Conservation (phyloP, 2,329 filamentous ascomycete genomes). For the Diplodia corticola region DNA sequence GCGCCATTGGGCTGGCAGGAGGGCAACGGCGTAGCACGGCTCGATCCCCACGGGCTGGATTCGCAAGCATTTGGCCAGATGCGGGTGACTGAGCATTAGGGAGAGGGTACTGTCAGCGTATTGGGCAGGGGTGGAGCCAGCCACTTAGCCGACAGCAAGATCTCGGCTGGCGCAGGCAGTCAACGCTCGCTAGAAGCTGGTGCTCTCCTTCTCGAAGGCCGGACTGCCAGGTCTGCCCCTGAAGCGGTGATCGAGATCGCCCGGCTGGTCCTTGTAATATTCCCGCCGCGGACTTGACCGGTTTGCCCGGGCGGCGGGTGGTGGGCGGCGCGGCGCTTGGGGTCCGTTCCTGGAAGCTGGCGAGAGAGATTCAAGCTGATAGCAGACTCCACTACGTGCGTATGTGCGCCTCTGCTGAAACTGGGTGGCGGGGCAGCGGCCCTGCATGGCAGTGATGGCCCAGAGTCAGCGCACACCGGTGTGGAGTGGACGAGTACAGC, state of each 20-base stretch:
- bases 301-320: slow-evolving; percentile 7
- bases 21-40: slow-evolving; percentile 1
- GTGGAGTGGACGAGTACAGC: not conserved
- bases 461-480: slow-evolving; percentile 14
- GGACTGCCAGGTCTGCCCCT: slow-evolving; percentile 17
- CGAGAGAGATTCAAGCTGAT: slow-evolving; percentile 8
- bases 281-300: slow-evolving; percentile 17
- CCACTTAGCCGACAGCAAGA: slow-evolving; percentile 18
- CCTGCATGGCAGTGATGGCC: slow-evolving; percentile 16
- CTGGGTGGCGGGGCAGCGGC: slow-evolving; percentile 9
- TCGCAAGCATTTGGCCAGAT: slow-evolving; percentile 12
- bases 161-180: slow-evolving; percentile 18
- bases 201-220: slow-evolving; percentile 20
- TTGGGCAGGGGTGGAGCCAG: slow-evolving; percentile 18
- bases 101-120: slow-evolving; percentile 16
- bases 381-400: slow-evolving; percentile 8
- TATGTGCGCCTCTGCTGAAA: slow-evolving; percentile 7
- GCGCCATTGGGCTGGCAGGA: slow-evolving; percentile 12
- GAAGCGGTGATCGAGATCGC: slow-evolving; percentile 21
- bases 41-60: slow-evolving; percentile 5
- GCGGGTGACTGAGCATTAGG: slow-evolving; percentile 20
- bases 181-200: slow-evolving; percentile 18
- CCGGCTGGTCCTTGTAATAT: slow-evolving; percentile 19
- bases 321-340: not conserved
- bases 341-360: slow-evolving; percentile 10